These are phyloP conservation scores for Seiridium unicorne DNA, from an alignment of 2,329 filamentous ascomycete genomes.

Conservation along the genomic window DNA sequence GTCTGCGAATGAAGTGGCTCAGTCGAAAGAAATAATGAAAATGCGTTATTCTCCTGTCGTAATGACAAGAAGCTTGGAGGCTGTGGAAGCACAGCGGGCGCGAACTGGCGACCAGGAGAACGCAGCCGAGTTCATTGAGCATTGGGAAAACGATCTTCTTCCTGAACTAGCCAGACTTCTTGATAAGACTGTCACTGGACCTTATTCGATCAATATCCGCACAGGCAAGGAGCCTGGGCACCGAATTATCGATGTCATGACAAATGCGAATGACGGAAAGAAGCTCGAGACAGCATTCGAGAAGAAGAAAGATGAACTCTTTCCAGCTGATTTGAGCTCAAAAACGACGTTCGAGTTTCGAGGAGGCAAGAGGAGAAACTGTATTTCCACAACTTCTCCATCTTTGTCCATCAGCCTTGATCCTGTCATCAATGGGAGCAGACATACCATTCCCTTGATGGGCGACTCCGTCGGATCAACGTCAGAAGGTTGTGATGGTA, in stretches of 20 bases:
- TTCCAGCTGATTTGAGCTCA: constrained; percentile 7
- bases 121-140: neutral
- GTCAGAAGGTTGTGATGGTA: neutral
- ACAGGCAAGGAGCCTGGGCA: constrained; percentile 6
- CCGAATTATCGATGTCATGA: constrained; percentile 15
- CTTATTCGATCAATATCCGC: constrained; percentile 13
- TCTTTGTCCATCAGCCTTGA: neutral
- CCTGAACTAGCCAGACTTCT: constrained; percentile 9
- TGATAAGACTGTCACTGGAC: constrained; percentile 9
- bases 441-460: constrained; percentile 10
- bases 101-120: neutral
- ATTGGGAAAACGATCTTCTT: constrained; percentile 13
- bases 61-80: neutral
- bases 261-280: neutral
- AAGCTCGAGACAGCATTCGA: constrained; percentile 1
- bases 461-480: constrained; percentile 13
- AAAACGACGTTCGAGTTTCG: constrained; percentile 9
- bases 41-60: neutral
- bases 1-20: too few species aligned
- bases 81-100: neutral
- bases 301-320: constrained; percentile 5
- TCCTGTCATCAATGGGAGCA: constrained; percentile 7
- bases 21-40: too few species aligned
- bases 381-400: neutral
- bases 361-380: neutral